Base-by-base conservation (phyloP, 1,284 basidiomycete species). In the Rhodotorula sp. region DNA sequence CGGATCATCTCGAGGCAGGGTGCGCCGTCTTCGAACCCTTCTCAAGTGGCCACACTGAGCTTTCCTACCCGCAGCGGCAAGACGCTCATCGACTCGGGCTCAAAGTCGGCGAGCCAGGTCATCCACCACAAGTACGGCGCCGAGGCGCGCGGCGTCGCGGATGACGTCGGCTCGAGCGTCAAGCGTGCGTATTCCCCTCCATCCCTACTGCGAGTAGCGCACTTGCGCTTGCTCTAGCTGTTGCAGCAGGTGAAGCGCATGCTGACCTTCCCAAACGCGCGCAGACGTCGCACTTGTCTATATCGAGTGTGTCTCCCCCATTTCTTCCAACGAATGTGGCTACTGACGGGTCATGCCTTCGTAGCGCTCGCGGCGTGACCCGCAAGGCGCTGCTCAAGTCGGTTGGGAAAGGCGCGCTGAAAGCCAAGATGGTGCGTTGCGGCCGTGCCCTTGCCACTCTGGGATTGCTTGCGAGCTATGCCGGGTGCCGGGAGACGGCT, bases 121-220 rank as follows among this genome's bases (percentile, higher is more conserved):
- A 79, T 82, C 2, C 77, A 78, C 34, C 82, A 82, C 78, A 70
- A 68, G 39, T 81, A 79, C 58, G 82, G 82, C 13, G 66, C 76
- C 17, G 81, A 82, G 44, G 82, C 81, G 10, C 69, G 76, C 12
- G 64, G 75, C 21, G 61, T 81, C 0, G 78, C 78, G 2, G 76
- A 79, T 44, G 71, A 76, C 19, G 70, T 80, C 10, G 79, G 78
- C 9, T 67, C 75, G 15, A 71, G 66, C 39, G 67, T 73, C 21
- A 69, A 76, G 59, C 69, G 62, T 71, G 41, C 29, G 66, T 46
- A 19, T 12, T 29, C 29, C 39, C 19, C 10, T 17, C 10, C 15
- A 15, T n/a, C 51, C 15, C 17, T 13, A 7, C 36, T 12, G 19
- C 17, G 19, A 17, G 27, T n/a, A 15, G n/a, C n/a, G n/a, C n/a